Conservation (phyloP, 2,329 filamentous ascomycete genomes). For the Botrytis deweyae region DNA sequence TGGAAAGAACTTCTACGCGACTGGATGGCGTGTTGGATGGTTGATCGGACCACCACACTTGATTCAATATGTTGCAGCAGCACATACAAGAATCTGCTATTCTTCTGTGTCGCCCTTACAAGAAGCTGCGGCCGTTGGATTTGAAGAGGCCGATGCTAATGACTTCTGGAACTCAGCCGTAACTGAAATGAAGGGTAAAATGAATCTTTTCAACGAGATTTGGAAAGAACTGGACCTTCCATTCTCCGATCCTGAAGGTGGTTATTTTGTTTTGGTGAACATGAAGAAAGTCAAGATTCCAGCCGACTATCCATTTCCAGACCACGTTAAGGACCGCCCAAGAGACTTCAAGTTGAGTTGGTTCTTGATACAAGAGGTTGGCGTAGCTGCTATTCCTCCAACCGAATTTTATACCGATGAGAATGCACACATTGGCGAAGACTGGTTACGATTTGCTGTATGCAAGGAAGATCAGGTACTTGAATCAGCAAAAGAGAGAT, state of each 20-base stretch:
- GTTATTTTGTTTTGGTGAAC: constrained; percentile 97
- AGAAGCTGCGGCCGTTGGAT: constrained; percentile 90
- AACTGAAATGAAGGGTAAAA: constrained; percentile 84
- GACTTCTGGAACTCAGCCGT: constrained; percentile 87
- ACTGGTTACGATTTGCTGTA: constrained; percentile 92
- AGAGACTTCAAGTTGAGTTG: constrained; percentile 93
- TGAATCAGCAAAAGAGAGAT: constrained; percentile 72
- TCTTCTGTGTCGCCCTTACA: constrained; percentile 90
- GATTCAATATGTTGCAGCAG: constrained; percentile 87
- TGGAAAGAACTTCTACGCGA: constrained; percentile 98
- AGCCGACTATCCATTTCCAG: constrained; percentile 80
- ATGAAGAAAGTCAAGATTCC: constrained; percentile 85
- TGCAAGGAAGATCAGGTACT: constrained; percentile 91
- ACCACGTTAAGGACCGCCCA: constrained; percentile 80
- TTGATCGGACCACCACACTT: constrained; percentile 85
- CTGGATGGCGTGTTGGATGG: constrained; percentile 94
- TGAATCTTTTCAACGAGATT: constrained; percentile 80
- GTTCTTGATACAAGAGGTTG: constrained; percentile 96
- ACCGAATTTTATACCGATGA: constrained; percentile 92
- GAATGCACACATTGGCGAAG: constrained; percentile 82
- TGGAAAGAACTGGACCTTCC: constrained; percentile 72
- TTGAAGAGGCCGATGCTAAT: constrained; percentile 81
- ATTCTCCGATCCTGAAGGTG: constrained; percentile 77
- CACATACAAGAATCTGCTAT: constrained; percentile 96
- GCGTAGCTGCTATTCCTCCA: constrained; percentile 92